Evolutionary conservation across 352 stramenopile genomes (phyloP), one percentile per base, ranked within the genome.

Genomic region (Phytophthora chlamydospora): DNA sequence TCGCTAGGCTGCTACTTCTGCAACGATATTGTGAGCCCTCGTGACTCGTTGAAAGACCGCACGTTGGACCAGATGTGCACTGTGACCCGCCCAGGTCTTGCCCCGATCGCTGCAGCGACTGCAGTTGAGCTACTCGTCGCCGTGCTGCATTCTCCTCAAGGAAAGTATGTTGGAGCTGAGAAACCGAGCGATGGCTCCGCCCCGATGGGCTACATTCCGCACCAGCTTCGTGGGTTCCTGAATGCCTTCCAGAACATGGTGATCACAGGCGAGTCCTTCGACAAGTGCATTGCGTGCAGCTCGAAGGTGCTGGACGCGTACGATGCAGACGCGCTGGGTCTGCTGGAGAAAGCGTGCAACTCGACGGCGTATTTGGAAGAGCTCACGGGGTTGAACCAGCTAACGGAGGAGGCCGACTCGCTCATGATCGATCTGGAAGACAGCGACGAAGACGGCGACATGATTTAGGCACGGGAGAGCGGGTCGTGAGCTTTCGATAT

Each of bases 11-110:
- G 97, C 68, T 99, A 99, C 75, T 99, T 99, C 72, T 99, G 98
- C 78, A 99, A 97, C 56, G 97, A 99, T 75, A 91, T 99, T 24
- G 97, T 99, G 16, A 98, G 97, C 54, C 97, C 98, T 4, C 91
- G 96, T 24, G 98, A 99, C 70, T 99, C 97, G 21, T 86, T 97
- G 19, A 96, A 91, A 19, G 97, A 99, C 68, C 91, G 97, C 10
- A 99, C 97, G 7, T 56, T 99, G 10, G 98, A 99, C 73, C 97
- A 99, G 83, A 98, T 99, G 88, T 99, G 98, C 68, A 99, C 98
- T 1, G 97, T 99, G 2, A 99, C 98, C 32, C 83, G 98, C 11
- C 97, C 98, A 4, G 98, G 98, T 6, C 80, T 99, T 11, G 90
- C 93, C 6, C 89, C 91, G 2, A 97, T 98, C 29, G 94, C 95